Conservation (phyloP, 2,329 filamentous ascomycete species). For the Penicillium digitatum region DNA sequence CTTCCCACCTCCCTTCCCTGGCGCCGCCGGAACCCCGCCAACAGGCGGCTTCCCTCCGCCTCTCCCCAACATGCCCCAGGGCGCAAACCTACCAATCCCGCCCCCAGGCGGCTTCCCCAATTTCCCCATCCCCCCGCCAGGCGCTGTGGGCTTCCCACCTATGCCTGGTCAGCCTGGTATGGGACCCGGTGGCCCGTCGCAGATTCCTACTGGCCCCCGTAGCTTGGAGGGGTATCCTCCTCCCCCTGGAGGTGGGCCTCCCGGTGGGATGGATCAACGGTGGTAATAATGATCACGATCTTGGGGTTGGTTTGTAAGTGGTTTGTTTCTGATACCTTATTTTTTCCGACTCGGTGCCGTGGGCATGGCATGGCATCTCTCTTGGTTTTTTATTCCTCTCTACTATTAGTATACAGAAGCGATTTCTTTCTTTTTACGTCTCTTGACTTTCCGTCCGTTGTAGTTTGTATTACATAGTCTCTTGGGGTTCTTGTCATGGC, state of each 20-base stretch:
- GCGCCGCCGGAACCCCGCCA: conserved; percentile 35
- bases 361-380: conserved; percentile 4
- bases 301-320: not conserved
- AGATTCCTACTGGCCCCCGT: conserved; percentile 29
- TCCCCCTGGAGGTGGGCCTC: conserved; percentile 29
- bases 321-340: conserved; percentile 8
- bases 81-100: conserved; percentile 44
- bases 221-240: conserved; percentile 29
- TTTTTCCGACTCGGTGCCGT: conserved; percentile 6
- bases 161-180: conserved; percentile 28
- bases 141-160: conserved; percentile 36
- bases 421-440: conserved; percentile 11
- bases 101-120: conserved; percentile 41
- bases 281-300: conserved; percentile 25
- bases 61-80: conserved; percentile 41
- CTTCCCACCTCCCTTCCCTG: conserved; percentile 51
- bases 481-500: not conserved
- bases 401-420: conserved; percentile 21
- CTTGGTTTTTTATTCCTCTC: conserved; percentile 4
- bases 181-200: conserved; percentile 8
- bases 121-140: conserved; percentile 26
- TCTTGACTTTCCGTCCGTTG: not conserved
- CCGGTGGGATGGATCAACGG: conserved; percentile 30
- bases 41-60: conserved; percentile 35
- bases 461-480: not conserved